Base-by-base conservation (phyloP, 306 rosid genomes). In the Leucaena leucocephala region DNA sequence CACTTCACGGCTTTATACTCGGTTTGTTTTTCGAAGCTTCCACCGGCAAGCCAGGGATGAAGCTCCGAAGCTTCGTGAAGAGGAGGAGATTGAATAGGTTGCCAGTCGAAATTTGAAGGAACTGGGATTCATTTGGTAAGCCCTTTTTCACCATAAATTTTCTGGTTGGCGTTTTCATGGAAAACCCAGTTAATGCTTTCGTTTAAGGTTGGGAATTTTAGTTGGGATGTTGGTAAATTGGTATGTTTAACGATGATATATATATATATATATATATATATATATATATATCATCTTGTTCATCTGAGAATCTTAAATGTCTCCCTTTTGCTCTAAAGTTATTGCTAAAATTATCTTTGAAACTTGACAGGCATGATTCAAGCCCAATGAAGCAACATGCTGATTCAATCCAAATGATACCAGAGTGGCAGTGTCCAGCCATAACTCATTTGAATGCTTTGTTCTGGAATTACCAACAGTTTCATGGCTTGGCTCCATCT, bases 401-500 rank as follows among this genome's bases (percentile, higher is more conserved):
- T 21, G 35, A 57, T 21, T 57, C 63, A 19, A 21, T 57, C 35
- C 34, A 57, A 57, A 57, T 57, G 63, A 21, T 57, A 21, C 21
- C 34, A 57, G 35, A 54, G 21, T 27, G 27, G 27, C 27, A 27
- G 27, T 27, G 27, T 54, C 59, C 9, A 16, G 27, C 59, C 17
- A 17, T 16, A 54, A 2, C 10, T n/a, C 27, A 17, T 1, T 17
- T 54, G 17, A 54, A 54, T 54, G 11, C 3, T 6, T 9, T 54
- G 59, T 54, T n/a, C 27, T 54, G 27, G 27, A 3, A 1, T 48
- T 42, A 54, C 75, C 57, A 36, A n/a, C 46, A 69, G 62, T 61
- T 59, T 33, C 10, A 86, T 87, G 92, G 89, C 86, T 55, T 84
- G 86, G 89, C 86, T 89, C 86, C 50, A n/a, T 58, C 76, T 80